Evolutionary conservation across 2,329 filamentous ascomycete genomes (phyloP).

Genomic region (Ceratocystis colombiana): DNA sequence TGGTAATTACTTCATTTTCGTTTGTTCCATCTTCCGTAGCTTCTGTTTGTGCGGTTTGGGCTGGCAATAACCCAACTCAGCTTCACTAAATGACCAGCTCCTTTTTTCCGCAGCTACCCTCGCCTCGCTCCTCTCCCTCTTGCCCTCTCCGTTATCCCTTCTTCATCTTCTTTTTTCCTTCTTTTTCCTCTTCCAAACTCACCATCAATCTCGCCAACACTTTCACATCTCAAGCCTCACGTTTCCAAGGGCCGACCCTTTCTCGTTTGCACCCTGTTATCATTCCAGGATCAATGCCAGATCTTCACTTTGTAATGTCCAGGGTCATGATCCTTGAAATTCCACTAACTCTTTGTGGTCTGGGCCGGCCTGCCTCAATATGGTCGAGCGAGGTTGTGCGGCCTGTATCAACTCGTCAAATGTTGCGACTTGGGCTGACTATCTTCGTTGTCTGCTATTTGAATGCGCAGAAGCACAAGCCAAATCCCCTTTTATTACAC

Average conservation of each 20-base stretch:
- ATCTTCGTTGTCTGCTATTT: neutral
- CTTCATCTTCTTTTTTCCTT: slow-evolving; percentile 13
- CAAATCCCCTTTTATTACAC: neutral
- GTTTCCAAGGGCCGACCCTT: slow-evolving; percentile 11
- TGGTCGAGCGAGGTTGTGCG: neutral
- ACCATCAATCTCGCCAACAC: slow-evolving; percentile 14
- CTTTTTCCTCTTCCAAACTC: neutral
- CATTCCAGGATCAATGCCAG: slow-evolving; percentile 8
- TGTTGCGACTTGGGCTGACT: neutral
- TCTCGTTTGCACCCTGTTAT: slow-evolving; percentile 17
- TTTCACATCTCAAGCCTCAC: slow-evolving; percentile 8
- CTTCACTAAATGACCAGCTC: neutral
- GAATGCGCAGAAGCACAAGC: neutral
- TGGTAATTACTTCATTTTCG: slow-evolving; percentile 8
- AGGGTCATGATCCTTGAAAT: slow-evolving; percentile 15
- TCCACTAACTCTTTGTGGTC: slow-evolving; percentile 6
- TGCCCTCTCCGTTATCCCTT: neutral
- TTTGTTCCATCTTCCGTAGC: neutral
- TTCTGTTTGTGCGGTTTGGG: neutral
- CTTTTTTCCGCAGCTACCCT: neutral
- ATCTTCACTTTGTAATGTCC: neutral
- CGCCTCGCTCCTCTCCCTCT: neutral
- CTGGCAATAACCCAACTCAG: neutral
- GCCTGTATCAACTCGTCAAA: neutral
- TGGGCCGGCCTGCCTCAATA: neutral